Base-by-base conservation (phyloP, 1,284 basidiomycete genomes). In the Melampsora americana region DNA sequence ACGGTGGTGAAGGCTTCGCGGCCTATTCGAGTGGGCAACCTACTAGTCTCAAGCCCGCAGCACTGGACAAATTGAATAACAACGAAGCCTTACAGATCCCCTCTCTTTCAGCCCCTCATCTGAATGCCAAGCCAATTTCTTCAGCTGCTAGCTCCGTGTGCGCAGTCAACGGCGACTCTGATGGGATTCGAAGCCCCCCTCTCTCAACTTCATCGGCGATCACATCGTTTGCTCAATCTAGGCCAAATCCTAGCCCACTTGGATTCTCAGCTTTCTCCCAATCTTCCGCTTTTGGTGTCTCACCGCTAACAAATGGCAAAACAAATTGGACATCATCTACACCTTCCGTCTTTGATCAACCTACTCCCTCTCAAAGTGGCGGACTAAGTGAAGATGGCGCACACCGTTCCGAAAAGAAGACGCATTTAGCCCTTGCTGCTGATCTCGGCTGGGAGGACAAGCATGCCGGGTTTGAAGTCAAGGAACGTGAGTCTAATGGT, bases 371-470 rank as follows among this genome's bases (percentile, higher is more conserved):
- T 5, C 50, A 4, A 53, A 26, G 50, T 26, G 16, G 23, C 12
- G n/a, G n/a, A 20, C 46, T 35, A 56, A 20, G 26, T 32, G 66
- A 59, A 53, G 66, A 68, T 46, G 59, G 53, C 44, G 56, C 39
- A 23, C 59, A 50, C 11, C 50, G 48, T 39, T 23, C 42, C 26
- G 39, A 74, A 46, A 39, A 48, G 28, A 75, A 75, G 44, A 75
- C 72, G 48, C 72, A 75, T 46, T 68, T 75, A 53, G 72, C 66
- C 14, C 42, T 75, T n/a, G 56, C 65, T 28, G 72, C 72, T 20
- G 72, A 68, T 39, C 59, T 68, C 6, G 28, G 65, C 6, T 42
- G 67, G 60, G 65, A 68, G 44, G 72, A 68, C 46, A 67, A 62
- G 18, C 66, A 61, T 39, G 65, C 66, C 44, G 72, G 72, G 32